Conservation (phyloP, 139 green algal genomes). For the Haematococcus lacustris region DNA sequence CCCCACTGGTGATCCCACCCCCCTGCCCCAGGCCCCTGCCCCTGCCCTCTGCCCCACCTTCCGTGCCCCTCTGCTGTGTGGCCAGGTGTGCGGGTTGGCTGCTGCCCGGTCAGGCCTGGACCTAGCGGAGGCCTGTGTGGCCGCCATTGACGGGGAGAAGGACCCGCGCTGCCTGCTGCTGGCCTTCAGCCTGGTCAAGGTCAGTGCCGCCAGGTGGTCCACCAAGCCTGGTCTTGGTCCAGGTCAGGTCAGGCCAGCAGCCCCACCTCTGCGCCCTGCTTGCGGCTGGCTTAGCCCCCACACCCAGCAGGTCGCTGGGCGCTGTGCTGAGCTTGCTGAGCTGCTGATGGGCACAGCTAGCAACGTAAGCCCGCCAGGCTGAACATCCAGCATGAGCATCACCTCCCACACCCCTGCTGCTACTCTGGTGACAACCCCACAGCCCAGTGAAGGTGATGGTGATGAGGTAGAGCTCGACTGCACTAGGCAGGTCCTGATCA, state of each 20-base stretch:
- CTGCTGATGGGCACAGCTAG: too few species aligned
- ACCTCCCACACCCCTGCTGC: too few species aligned
- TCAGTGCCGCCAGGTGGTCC: slow-evolving; percentile 8
- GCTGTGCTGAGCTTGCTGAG: too few species aligned
- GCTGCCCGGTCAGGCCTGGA: slow-evolving; percentile 1
- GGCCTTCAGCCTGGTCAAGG: slow-evolving; percentile 52
- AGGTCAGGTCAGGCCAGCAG: neutral
- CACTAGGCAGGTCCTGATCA: too few species aligned
- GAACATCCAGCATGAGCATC: too few species aligned
- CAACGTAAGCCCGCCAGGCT: too few species aligned
- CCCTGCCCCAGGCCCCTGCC: neutral
- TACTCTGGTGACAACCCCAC: too few species aligned
- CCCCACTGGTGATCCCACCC: too few species aligned
- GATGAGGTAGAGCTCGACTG: too few species aligned
- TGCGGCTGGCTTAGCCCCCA: neutral
- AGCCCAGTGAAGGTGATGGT: too few species aligned
- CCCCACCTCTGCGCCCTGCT: neutral
- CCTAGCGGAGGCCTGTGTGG: slow-evolving; percentile 22
- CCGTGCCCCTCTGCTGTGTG: neutral
- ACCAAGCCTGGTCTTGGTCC: neutral
- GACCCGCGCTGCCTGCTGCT: slow-evolving; percentile 82
- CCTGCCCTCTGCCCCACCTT: neutral
- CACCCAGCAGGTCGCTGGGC: too few species aligned
- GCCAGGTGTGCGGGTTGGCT: slow-evolving; percentile 6
- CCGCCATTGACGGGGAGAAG: slow-evolving; percentile 76